Percentiles rank a stretch among this genome's conserved stretches.
Conservation (phyloP, 208 protist genomes). For the Vickermania spadyakhi region DNA sequence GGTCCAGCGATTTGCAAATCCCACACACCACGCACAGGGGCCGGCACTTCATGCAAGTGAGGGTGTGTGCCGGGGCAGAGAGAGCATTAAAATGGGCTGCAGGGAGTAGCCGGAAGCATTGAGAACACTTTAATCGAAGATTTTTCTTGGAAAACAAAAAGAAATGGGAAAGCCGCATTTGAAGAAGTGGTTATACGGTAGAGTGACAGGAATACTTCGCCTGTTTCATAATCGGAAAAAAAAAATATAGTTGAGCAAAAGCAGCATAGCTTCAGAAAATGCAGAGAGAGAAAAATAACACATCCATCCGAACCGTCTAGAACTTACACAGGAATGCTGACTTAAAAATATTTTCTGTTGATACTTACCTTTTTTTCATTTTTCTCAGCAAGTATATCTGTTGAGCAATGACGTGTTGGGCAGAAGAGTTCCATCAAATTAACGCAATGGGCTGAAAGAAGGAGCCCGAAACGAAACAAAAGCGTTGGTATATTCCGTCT, state of each 20-base stretch:
- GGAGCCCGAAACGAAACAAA: background rate
- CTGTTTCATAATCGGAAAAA: too few relatives aligned
- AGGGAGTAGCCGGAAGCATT: slow-evolving; percentile 54
- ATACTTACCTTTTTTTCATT: too few relatives aligned
- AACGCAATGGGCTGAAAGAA: background rate
- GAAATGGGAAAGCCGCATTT: slow-evolving; percentile 13
- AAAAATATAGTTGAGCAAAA: too few relatives aligned
- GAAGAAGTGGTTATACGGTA: too few relatives aligned
- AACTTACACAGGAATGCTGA: too few relatives aligned
- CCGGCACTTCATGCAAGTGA: slow-evolving; percentile 62
- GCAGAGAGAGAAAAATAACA: too few relatives aligned
- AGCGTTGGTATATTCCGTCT: background rate
- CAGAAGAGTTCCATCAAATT: background rate
- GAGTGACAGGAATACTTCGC: too few relatives aligned
- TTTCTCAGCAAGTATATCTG: background rate
- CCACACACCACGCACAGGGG: slow-evolving; percentile 62
- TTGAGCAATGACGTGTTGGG: slow-evolving; percentile 7
- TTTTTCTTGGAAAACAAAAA: slow-evolving; percentile 57
- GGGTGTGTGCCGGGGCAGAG: slow-evolving; percentile 23
- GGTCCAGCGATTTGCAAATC: slow-evolving; percentile 29
- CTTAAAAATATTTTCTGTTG: too few relatives aligned
- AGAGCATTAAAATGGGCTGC: slow-evolving; percentile 54
- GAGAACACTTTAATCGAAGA: slow-evolving; percentile 44
- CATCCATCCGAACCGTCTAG: too few relatives aligned
- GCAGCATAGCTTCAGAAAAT: too few relatives aligned